Evolutionary conservation across 2,329 filamentous ascomycete species (phyloP).

Genomic region (Penicillium sp.): DNA sequence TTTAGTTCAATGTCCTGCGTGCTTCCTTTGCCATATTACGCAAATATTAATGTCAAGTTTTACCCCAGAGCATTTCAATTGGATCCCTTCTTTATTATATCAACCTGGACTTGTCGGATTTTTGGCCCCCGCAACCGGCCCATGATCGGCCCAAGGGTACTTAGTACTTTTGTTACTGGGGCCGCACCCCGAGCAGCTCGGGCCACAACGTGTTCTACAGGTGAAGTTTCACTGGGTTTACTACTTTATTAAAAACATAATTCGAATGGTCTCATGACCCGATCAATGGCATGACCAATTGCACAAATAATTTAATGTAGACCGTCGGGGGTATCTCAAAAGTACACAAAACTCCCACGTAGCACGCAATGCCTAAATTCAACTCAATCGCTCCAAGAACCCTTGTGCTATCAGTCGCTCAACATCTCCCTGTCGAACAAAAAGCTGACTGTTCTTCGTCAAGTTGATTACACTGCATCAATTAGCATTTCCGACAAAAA

Average conservation of each 20-base stretch:
- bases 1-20: not conserved
- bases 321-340: conserved; percentile 17
- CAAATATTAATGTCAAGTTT: not conserved
- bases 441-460: conserved; percentile 98
- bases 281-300: not conserved
- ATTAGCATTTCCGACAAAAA: conserved; percentile 10
- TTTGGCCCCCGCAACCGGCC: not conserved
- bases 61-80: not conserved
- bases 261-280: too few species aligned
- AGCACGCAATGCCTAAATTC: conserved; percentile 36
- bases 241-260: not conserved
- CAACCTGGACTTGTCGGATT: not conserved
- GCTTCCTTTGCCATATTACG: not conserved
- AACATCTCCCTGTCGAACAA: conserved; percentile 92
- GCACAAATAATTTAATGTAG: not conserved
- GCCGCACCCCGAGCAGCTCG: not conserved
- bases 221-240: not conserved
- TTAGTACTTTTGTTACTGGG: not conserved
- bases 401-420: conserved; percentile 92
- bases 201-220: not conserved
- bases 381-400: conserved; percentile 87
- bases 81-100: not conserved
- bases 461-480: conserved; percentile 78
- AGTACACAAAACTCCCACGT: conserved; percentile 8
- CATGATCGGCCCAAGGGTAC: not conserved